Percentiles rank a stretch among this genome's conserved stretches.
Evolutionary conservation across 257 asterid species (phyloP).

Genomic region (Nicotiana tomentosiformis): DNA sequence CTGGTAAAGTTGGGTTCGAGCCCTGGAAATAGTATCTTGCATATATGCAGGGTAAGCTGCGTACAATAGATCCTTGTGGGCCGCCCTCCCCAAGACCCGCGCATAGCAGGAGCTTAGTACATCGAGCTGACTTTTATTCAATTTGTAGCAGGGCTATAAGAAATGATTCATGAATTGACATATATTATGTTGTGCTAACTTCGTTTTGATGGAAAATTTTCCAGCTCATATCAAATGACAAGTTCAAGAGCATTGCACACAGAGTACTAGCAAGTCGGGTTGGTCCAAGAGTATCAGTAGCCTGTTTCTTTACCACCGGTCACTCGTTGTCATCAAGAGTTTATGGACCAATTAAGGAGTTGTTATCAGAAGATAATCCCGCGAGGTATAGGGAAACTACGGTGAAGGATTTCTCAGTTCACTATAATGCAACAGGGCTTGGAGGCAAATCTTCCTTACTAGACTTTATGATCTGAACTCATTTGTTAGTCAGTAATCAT

Average conservation of each 20-base stretch:
- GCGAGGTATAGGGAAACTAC: constrained; percentile 6
- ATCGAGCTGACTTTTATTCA: no score
- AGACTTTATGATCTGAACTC: constrained; percentile 1
- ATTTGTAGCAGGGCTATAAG: no score
- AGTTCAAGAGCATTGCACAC: constrained; percentile 16
- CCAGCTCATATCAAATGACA: constrained; percentile 18
- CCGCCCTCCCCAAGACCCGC: rapidly evolving
- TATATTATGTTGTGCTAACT: not conserved
- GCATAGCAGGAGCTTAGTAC: no score
- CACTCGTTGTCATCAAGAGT: constrained; percentile 9
- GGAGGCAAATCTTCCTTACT: constrained; percentile 3
- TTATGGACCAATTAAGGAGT: constrained; percentile 2
- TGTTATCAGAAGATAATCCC: constrained; percentile 9
- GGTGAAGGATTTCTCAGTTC: not conserved
- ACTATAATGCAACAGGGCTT: constrained; percentile 1
- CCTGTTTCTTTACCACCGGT: constrained; percentile 14
- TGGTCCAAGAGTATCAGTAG: constrained; percentile 17
- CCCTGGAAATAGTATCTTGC: no score
- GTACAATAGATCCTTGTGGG: no score
- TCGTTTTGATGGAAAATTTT: not conserved
- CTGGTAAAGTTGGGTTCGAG: no score
- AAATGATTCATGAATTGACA: not conserved
- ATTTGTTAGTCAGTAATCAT: not conserved
- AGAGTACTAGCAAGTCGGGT: constrained; percentile 10
- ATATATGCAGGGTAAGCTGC: no score